Evolutionary conservation across 495 filamentous ascomycete genomes (phyloP), one percentile per base, ranked within the genome.

Genomic region (Lepidopterella palustris): DNA sequence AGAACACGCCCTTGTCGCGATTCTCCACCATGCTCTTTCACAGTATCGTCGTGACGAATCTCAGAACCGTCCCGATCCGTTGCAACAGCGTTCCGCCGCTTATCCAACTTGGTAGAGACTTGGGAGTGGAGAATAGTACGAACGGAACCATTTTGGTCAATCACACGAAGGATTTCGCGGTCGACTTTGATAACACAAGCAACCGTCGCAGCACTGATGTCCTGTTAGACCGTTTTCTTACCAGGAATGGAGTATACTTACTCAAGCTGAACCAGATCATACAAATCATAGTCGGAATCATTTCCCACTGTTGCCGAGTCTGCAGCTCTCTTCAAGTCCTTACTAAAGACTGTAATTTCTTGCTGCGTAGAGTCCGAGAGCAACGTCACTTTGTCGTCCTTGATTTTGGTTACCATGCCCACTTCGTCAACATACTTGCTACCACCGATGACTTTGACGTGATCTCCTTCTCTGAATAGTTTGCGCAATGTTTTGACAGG

Each of bases 281-380:
- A 87, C 29, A 99, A 83, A 59, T 92, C 88, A 71, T 86, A 97
- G 69, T 90, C 87, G 15, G 89, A 89, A 24, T 89, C 80, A 48
- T 86, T 83, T 9, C 84, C 85, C 60, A 88, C 82, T 45, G 85
- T 88, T 55, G 88, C 90, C 63, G 91, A 87, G 64, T 99, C 93
- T 47, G 86, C 87, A 40, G 95, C 93, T 71, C 95, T 87, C 58
- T 93, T 82, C 35, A 99, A 78, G 72, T 99, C 95, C 67, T 95
- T 96, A 74, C 92, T 96, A 76, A 99, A 99, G 2, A 99, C 92
- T 0, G 92, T 97, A 59, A 99, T 89, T 71, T 97, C 95, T 54
- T 86, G 84, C 74, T 91, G 90, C 53, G 80, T 91, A 66, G 91
- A 86, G 73, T 99, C 95, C 54, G 86, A 95, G 27, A 97, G 74